A percentile compares a stretch with the other conserved stretches of the same genome.
These are phyloP conservation scores for Akanthomyces muscarius DNA, from an alignment of 2,329 filamentous ascomycete species.

Conservation along the genomic window DNA sequence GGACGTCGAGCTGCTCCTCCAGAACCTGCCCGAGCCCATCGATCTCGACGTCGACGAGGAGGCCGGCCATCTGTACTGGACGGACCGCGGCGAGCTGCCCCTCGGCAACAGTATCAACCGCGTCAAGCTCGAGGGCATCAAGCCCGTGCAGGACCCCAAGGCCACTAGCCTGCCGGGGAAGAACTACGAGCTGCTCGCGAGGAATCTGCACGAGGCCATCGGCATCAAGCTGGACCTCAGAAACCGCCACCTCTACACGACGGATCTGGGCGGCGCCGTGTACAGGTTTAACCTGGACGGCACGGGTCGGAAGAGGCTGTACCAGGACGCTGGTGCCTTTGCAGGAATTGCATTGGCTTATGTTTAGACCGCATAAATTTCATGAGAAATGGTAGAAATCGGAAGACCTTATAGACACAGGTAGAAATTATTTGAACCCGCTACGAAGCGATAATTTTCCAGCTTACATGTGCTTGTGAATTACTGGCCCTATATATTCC, in stretches of 20 bases:
- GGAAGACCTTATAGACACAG: no score
- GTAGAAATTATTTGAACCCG: no score
- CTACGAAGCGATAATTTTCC: no score
- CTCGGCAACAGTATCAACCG: conserved; percentile 50
- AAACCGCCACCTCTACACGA: conserved; percentile 34
- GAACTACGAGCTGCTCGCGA: conserved; percentile 28
- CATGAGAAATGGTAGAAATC: no score
- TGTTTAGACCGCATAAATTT: background rate
- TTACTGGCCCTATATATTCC: background rate
- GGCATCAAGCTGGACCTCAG: conserved; percentile 38
- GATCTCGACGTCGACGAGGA: conserved; percentile 52
- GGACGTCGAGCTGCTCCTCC: conserved; percentile 41
- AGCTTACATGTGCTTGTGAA: background rate
- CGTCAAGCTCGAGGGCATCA: conserved; percentile 8
- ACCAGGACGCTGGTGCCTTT: conserved; percentile 24
- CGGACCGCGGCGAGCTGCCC: conserved; percentile 55
- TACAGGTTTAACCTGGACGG: conserved; percentile 35
- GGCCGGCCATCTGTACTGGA: conserved; percentile 51
- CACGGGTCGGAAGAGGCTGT: conserved; percentile 26
- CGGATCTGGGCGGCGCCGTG: conserved; percentile 38
- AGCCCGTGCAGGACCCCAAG: background rate
- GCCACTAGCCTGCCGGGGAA: conserved; percentile 15
- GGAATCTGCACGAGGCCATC: conserved; percentile 44
- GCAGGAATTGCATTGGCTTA: conserved; percentile 23
- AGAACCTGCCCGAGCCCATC: conserved; percentile 50